A percentile compares a stretch with the other conserved stretches of the same genome.
Conservation (phyloP, 331 rosid species). For the Arachis monticola region DNA sequence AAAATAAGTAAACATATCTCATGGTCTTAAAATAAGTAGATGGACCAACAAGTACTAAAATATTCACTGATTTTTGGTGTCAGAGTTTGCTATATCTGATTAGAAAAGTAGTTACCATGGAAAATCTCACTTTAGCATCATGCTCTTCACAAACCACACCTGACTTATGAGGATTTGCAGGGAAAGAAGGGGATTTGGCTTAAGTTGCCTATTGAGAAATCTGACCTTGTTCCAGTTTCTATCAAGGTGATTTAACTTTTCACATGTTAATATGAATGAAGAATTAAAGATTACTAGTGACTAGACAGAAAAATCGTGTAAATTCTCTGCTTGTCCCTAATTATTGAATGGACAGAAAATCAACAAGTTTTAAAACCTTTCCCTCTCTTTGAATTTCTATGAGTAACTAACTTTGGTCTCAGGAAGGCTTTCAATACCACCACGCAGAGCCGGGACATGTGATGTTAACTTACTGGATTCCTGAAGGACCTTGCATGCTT, state of each 20-base stretch:
- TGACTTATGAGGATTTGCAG: slow-evolving; percentile 46
- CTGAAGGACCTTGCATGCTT: slow-evolving; percentile 93
- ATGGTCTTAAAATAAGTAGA: too few relatives aligned
- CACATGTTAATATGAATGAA: background rate
- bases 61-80: too few relatives aligned
- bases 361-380: too few relatives aligned
- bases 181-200: slow-evolving; percentile 94
- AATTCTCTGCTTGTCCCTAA: too few relatives aligned
- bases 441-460: slow-evolving; percentile 90
- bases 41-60: too few relatives aligned
- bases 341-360: too few relatives aligned
- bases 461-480: slow-evolving; percentile 96
- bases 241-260: slow-evolving; percentile 54
- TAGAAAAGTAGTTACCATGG: background rate
- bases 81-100: background rate
- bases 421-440: slow-evolving; percentile 93
- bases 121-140: background rate
- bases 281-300: background rate
- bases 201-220: slow-evolving; percentile 57
- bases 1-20: too few relatives aligned
- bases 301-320: too few relatives aligned
- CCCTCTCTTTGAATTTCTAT: background rate
- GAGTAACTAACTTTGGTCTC: slow-evolving; percentile 48
- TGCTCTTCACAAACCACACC: background rate
- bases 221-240: slow-evolving; percentile 69